Evolutionary conservation across 164 flowering plant species (phyloP), one percentile per base, ranked within the genome.

Genomic region (Kalanchoe fedtschenkoi): DNA sequence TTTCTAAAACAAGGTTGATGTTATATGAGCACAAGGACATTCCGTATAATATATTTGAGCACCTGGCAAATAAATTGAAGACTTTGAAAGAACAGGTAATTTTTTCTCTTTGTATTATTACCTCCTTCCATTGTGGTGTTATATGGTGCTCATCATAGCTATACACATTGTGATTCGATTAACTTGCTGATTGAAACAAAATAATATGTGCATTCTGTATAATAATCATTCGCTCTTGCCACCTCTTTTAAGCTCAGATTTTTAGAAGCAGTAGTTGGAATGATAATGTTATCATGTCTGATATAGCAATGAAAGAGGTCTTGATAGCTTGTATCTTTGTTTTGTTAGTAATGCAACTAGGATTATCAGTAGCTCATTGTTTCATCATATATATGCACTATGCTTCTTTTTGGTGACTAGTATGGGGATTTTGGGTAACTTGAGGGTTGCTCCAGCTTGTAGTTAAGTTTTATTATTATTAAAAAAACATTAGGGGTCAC

Each of bases 1-100:
- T 75, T 71, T 69, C 95, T 22, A 77, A 57, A 10, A 66, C 79
- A 35, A 83, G 79, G 68, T 43, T 80, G 62, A 79, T 68, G 51
- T 17, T 61, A 17, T 87, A 78, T 60, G 47, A 75, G 46, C 65
- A 77, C 43, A 43, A 47, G 65, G 80, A 70, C 26, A 74, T 70
- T 34, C 84, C 78, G 4, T 33, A 34, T 56, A 28, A 35, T 33
- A 39, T 74, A 33, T 57, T 30, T 74, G 28, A 19, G 11, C 15
- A 1, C 15, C 24, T 78, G 60, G 39, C 29, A 13, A 30, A 56
- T 9, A 30, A 64, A 9, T 61, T 85, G 71, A 19, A 58, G 54
- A 26, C 3, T 46, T 67, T 80, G 24, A 67, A 47, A 62, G 35
- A 28, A 24, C 80, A 78, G 86, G 91, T 83, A 61, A 34, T 15